A percentile compares a stretch with the other conserved stretches of the same genome.
Conservation (phyloP, 306 rosid species). For the Cicer chorassanicum region DNA sequence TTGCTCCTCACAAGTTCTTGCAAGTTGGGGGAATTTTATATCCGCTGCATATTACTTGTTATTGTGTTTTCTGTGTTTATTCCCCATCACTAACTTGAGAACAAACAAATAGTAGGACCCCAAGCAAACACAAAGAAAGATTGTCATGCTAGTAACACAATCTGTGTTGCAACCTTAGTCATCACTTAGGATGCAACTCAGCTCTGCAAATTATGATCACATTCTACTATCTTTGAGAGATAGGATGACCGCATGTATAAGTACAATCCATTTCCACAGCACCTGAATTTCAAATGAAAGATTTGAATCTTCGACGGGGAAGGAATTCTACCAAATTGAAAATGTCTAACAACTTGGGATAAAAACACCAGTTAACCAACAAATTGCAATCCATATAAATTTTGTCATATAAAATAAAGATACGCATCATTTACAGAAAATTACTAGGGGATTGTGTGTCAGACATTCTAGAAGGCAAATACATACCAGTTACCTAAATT, state of each 20-base stretch:
- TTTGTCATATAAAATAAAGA: conserved; percentile 4
- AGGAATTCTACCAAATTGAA: neutral
- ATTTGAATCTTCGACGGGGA: neutral
- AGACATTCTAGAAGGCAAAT: conserved; percentile 34
- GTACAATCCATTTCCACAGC: neutral
- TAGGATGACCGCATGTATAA: neutral
- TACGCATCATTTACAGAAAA: conserved; percentile 41
- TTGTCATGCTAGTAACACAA: neutral
- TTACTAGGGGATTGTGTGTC: conserved; percentile 15
- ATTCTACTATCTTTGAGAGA: neutral
- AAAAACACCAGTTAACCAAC: conserved; percentile 21
- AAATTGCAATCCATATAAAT: conserved; percentile 25
- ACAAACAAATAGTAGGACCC: neutral
- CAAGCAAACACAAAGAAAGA: neutral
- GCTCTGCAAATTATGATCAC: neutral
- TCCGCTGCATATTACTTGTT: too few relatives aligned
- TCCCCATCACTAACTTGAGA: too few relatives aligned
- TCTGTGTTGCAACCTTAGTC: neutral
- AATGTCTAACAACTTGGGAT: neutral
- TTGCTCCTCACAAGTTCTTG: too few relatives aligned
- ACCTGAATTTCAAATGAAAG: conserved; percentile 14
- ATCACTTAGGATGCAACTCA: neutral
- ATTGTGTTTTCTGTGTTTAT: too few relatives aligned
- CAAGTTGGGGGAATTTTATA: too few relatives aligned
- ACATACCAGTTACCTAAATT: conserved; percentile 36